Conservation (phyloP, 768 basidiomycete species). For the Tulasnella sp. region DNA sequence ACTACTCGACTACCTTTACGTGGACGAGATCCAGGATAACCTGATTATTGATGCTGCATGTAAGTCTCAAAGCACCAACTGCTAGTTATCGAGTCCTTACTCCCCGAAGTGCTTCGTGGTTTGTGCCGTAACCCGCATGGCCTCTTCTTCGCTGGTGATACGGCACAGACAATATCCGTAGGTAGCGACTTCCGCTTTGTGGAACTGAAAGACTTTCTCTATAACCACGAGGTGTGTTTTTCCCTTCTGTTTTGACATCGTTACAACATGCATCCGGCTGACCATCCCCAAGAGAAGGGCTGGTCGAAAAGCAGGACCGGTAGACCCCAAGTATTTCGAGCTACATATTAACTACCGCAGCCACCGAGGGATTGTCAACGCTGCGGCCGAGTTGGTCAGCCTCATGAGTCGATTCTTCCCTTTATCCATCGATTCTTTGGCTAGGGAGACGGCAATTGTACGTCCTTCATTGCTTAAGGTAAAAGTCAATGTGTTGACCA, state of each 20-base stretch:
- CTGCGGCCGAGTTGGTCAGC: slow-evolving; percentile 52
- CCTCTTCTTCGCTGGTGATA: slow-evolving; percentile 73
- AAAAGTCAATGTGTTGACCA: background rate
- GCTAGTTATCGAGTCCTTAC: background rate
- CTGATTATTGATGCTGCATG: slow-evolving; percentile 50
- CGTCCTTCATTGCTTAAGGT: background rate
- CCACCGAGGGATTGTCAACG: slow-evolving; percentile 61
- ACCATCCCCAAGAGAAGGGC: slow-evolving; percentile 3
- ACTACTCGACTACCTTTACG: slow-evolving; percentile 49
- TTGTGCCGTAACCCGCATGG: slow-evolving; percentile 56
- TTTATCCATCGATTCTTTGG: slow-evolving; percentile 46
- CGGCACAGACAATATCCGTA: slow-evolving; percentile 62
- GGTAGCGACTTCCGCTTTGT: slow-evolving; percentile 63
- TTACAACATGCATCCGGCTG: background rate
- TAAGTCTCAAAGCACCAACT: slow-evolving; percentile 25
- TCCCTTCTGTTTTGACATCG: no score
- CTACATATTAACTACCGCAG: slow-evolving; percentile 56
- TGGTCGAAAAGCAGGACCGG: slow-evolving; percentile 1
- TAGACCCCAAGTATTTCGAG: slow-evolving; percentile 33
- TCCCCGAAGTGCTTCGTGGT: slow-evolving; percentile 40
- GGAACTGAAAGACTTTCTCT: slow-evolving; percentile 55
- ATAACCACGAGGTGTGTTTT: slow-evolving; percentile 41
- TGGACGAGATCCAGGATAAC: slow-evolving; percentile 66
- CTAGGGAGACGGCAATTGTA: slow-evolving; percentile 39
- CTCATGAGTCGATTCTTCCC: slow-evolving; percentile 52